Percentiles rank a stretch among this genome's conserved stretches.
Evolutionary conservation across 805 yeast species (phyloP).

Genomic region (Barnettozyma sp.): DNA sequence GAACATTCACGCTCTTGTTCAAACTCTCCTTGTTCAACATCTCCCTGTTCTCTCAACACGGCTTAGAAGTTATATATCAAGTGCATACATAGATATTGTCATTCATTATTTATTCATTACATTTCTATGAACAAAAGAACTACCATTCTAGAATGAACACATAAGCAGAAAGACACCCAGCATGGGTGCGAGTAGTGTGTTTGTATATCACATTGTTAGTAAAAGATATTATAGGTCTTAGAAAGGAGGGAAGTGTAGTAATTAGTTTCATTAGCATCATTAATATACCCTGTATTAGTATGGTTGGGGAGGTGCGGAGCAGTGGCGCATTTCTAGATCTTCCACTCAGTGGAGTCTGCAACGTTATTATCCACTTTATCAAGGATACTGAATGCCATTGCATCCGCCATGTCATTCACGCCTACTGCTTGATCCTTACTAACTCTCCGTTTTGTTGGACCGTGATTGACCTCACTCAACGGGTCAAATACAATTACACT

Average conservation of each 20-base stretch:
- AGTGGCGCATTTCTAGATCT: slow-evolving; percentile 16
- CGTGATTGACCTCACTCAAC: slow-evolving; percentile 3
- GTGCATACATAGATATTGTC: no score
- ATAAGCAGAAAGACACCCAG: background rate
- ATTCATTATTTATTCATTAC: no score
- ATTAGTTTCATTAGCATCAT: slow-evolving; percentile 6
- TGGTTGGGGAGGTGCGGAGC: no score
- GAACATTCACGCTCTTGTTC: no score
- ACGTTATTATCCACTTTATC: slow-evolving; percentile 21
- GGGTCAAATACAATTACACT: slow-evolving; percentile 14
- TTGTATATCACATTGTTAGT: no score
- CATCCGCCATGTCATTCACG: slow-evolving; percentile 23
- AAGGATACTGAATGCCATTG: slow-evolving; percentile 24
- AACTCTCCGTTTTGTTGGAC: background rate
- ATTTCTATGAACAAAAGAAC: no score
- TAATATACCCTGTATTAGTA: no score
- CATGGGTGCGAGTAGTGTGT: no score
- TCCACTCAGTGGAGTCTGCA: slow-evolving; percentile 19
- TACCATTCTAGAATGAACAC: background rate
- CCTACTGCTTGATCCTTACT: slow-evolving; percentile 2
- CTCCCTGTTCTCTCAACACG: no score
- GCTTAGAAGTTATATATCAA: no score
- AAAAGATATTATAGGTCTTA: background rate
- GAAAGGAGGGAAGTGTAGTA: background rate
- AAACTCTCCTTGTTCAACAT: no score